Base-by-base conservation (phyloP, 176 grass and related monocot species). In the Hyparrhenia diplandra region DNA sequence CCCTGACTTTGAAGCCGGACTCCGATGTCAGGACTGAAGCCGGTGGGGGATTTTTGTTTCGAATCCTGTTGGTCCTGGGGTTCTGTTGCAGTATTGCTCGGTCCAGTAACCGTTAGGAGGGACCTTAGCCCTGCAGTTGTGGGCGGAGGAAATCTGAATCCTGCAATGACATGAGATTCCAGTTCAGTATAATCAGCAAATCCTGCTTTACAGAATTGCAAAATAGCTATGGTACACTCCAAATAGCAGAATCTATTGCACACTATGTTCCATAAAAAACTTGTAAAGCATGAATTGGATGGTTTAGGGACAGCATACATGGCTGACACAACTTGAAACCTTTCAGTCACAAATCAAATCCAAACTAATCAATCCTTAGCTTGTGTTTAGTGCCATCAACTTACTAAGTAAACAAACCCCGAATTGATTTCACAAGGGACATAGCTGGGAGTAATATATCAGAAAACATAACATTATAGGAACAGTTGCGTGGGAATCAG, bases 1-100 rank as follows among this genome's bases (percentile, higher is more conserved):
- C 92, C 62, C 63, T 82, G 39, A 90, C 83, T 45, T 63, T 86
- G 80, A 86, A 77, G 35, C 77, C 91, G 30, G 64, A 34, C 41
- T 86, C 72, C 1, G 30, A 3, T 2, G 59, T 73, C 25, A 64
- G 65, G 60, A 63, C 49, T 1, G 64, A 32, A 71, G 78, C 58
- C 10, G 39, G 46, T 5, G 62, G 54, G 0, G 4, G 24, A 29
- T n/a, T n/a, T 10, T 35, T 0, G 65, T 43, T 31, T 85, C 71
- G 67, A 16, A 57, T 42, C 52, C 62, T 92, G 85, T 46, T 43
- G 61, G 20, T 87, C 36, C 4, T 74, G 28, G 54, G 52, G 21
- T 24, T 61, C 63, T 23, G 77, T 8, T 27, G 1, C 74, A 18
- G 8, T 47, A 46, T 37, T 41, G 39, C 10, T 69, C 5, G 39